Base-by-base conservation (phyloP, 371 early-diverging fungal genomes). In the Umbelopsis sp. region DNA sequence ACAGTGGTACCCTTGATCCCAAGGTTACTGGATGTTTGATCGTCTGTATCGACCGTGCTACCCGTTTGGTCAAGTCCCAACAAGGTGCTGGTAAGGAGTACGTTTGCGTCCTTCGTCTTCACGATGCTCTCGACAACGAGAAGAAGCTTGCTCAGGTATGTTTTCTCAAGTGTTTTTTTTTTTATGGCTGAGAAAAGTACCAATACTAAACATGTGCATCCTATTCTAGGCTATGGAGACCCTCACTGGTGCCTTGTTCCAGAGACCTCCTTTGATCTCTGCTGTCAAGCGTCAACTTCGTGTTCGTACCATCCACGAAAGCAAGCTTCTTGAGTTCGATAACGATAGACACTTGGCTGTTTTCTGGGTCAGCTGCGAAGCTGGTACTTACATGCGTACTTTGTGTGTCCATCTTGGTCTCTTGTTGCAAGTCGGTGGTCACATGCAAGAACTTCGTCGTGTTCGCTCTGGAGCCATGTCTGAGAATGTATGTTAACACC, bases 271-370 rank as follows among this genome's bases (percentile, higher is more conserved):
- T 66, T 89, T 99, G 74, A 99, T 99, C 76, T 99, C 99, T 35
- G 99, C 99, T 50, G 99, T 99, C 77, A 99, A 99, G 88, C 92
- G 99, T 78, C 99, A 99, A 85, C 91, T 99, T 68, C 96, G 99
- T 85, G 93, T 99, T 71, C 95, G 99, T 81, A 99, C 98, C 50
- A 97, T 99, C 75, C 96, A 99, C 81, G 95, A 96, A 74, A 91
- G 93, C 70, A 97, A 98, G 83, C 85, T 99, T 72, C 70, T 97
- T 45, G 99, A 99, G 84, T 98, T 96, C 72, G 95, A 97, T 83
- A 96, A 97, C 74, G 94, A 97, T 70, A 92, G 96, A 63, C 94
- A 97, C 72, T 82, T 97, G 76, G 98, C 92, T 68, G 95, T 99
- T 44, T 99, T 99, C 87, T 96, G 96, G 94, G 99, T 96, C 35